Evolutionary conservation across 192 early-diverging fungal species (phyloP).

Genomic region (Linnemannia zychae): DNA sequence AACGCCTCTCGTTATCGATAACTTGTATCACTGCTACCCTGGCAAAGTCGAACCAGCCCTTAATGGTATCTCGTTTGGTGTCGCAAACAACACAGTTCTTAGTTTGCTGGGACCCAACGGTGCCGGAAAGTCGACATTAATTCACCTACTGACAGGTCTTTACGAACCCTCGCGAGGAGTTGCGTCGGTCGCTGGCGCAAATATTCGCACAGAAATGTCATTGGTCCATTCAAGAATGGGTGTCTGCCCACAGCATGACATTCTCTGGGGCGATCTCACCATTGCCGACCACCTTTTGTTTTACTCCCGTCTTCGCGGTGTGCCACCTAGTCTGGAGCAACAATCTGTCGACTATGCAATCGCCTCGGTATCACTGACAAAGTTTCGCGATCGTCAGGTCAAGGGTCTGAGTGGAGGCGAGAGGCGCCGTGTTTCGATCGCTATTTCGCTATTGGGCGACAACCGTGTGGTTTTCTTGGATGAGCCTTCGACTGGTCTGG

Average conservation of each 20-base stretch:
- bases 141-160: slow-evolving; percentile 20
- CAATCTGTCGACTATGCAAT: slow-evolving; percentile 37
- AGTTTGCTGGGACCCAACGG: slow-evolving; percentile 77
- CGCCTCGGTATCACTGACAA: slow-evolving; percentile 42
- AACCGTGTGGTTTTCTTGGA: slow-evolving; percentile 65
- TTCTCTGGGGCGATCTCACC: slow-evolving; percentile 58
- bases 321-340: slow-evolving; percentile 35
- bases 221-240: slow-evolving; percentile 50
- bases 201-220: slow-evolving; percentile 33
- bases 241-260: slow-evolving; percentile 66
- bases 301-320: slow-evolving; percentile 60
- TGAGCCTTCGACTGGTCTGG: slow-evolving; percentile 73
- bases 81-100: slow-evolving; percentile 66
- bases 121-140: slow-evolving; percentile 72
- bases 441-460: slow-evolving; percentile 66
- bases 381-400: slow-evolving; percentile 50
- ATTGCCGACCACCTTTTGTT: slow-evolving; percentile 60
- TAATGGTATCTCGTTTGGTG: slow-evolving; percentile 56
- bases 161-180: slow-evolving; percentile 11
- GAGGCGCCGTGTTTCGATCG: slow-evolving; percentile 66
- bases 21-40: slow-evolving; percentile 14
- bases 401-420: slow-evolving; percentile 66
- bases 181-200: slow-evolving; percentile 2
- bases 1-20: slow-evolving; percentile 21
- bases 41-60: slow-evolving; percentile 19